Evolutionary conservation across 306 rosid species (phyloP), one percentile per base, ranked within the genome.

Genomic region (Boehmeria nivea): DNA sequence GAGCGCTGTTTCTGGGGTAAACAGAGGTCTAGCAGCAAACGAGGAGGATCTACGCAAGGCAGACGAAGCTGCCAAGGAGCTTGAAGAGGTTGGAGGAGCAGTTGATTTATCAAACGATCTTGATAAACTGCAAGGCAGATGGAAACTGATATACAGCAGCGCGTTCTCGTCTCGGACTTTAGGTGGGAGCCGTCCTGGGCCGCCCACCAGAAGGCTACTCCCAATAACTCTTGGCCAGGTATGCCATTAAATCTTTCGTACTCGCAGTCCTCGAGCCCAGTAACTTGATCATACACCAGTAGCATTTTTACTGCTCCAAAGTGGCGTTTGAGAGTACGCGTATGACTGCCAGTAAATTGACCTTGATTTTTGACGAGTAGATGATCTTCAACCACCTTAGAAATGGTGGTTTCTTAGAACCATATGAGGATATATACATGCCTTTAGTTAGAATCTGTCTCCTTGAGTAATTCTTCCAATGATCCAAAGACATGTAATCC

Each of bases 121-220:
- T 42, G 96, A 82, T 51, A 82, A 75, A 65, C 71, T 91, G 74
- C 98, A 91, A 73, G 98, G 98, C 33, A 82, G 87, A 79, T 91
- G 98, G 96, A 91, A 80, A 75, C 71, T 91, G 49, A 74, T 87
- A 55, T 87, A 87, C 62, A 91, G 96, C 80, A 91, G 98, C 48
- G 93, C 93, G 21, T 91, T 84, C 72, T 87, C 98, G 2, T 78
- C 96, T 48, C 87, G 85, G 4, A 84, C 98, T 18, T 75, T 84
- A 0, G 98, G 96, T 16, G 96, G 98, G 28, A 84, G 94, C 69
- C 95, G 98, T 37, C 98, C 98, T 47, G 96, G 96, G 45, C 98
- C 87, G 72, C 96, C 96, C 72, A 72, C 62, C 0, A 73, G 96
- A 80, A 87, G 95, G 53, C 81, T 91, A 36, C 95, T 91, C 72